Conservation (phyloP, 352 stramenopile species). For the Globisporangium rhizosaccharum region DNA sequence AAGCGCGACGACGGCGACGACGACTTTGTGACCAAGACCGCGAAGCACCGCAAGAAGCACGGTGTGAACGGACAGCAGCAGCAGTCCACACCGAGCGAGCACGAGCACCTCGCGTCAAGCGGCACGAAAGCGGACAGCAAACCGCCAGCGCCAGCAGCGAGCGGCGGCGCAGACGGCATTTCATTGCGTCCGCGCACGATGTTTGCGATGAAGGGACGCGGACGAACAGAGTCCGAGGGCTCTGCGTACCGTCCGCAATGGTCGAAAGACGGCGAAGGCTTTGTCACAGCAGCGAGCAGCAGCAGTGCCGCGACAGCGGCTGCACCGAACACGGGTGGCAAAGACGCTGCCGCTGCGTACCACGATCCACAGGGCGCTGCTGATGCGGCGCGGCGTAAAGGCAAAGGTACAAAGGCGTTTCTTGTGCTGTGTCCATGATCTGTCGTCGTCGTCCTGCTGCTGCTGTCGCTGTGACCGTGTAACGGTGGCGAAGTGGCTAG, state of each 20-base stretch:
- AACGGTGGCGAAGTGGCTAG: not conserved
- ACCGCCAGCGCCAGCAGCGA: conserved; percentile 2
- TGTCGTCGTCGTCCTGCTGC: not conserved
- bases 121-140: conserved; percentile 8
- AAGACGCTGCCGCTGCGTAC: conserved; percentile 21
- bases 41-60: conserved; percentile 68
- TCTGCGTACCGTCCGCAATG: conserved; percentile 77
- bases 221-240: conserved; percentile 60
- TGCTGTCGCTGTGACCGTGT: not conserved
- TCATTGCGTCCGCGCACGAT: conserved; percentile 82
- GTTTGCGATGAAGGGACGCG: conserved; percentile 84
- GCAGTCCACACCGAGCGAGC: not conserved
- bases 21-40: conserved; percentile 75
- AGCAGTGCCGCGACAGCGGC: conserved; percentile 1
- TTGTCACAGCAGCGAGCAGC: conserved; percentile 43
- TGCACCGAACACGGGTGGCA: conserved; percentile 8
- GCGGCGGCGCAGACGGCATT: conserved; percentile 32
- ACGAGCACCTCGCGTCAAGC: not conserved
- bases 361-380: conserved; percentile 16
- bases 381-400: conserved; percentile 48
- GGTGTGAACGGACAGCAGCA: conserved; percentile 1
- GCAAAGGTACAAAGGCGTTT: conserved; percentile 38
- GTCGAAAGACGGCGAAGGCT: conserved; percentile 83
- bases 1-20: conserved; percentile 46
- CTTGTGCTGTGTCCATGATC: conserved; percentile 1